These are phyloP conservation scores for Botrytis paeoniae DNA, from an alignment of 2,329 filamentous ascomycete species.

Conservation along the genomic window DNA sequence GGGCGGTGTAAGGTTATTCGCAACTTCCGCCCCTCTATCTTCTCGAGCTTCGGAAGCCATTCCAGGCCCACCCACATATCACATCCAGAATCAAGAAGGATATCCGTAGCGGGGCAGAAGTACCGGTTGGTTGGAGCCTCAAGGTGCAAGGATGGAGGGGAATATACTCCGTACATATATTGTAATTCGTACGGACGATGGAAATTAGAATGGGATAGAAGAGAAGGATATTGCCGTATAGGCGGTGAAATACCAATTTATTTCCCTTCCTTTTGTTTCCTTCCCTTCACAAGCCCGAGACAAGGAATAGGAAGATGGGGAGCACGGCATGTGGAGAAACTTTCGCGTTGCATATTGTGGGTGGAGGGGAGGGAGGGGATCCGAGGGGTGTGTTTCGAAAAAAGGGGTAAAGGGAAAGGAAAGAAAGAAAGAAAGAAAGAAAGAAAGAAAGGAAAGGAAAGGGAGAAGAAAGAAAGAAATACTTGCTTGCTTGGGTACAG, in stretches of 20 bases:
- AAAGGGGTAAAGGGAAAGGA: neutral
- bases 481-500: neutral
- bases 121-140: neutral
- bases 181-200: neutral
- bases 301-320: conserved; percentile 1
- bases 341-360: neutral
- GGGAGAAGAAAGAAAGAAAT: neutral
- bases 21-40: neutral
- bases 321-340: neutral
- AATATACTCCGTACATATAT: neutral
- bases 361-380: neutral
- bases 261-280: neutral
- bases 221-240: neutral
- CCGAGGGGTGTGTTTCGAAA: neutral
- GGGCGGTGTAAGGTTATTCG: conserved; percentile 1
- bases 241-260: neutral
- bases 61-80: neutral
- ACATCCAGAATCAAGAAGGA: neutral
- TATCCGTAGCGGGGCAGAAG: neutral
- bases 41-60: neutral
- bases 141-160: neutral
- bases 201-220: neutral
- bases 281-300: neutral
- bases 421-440: too few species aligned
- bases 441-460: neutral